Evolutionary conservation across 345 rosid genomes (phyloP).

Genomic region (Populus alba): DNA sequence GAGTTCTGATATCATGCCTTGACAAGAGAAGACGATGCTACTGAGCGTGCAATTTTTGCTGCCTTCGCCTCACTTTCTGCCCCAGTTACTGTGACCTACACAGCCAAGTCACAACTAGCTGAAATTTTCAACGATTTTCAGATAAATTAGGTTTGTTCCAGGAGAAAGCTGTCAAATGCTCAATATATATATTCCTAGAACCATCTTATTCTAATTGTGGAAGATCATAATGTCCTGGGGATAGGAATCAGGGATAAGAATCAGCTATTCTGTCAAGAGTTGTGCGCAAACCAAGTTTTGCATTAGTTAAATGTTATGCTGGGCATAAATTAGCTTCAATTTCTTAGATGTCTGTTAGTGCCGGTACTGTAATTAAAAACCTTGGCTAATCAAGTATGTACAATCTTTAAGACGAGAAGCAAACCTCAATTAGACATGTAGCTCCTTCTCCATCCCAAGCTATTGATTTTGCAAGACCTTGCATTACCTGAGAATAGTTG

Average conservation of each 20-base stretch:
- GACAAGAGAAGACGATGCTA: constrained; percentile 92
- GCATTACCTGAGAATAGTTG: constrained; percentile 68
- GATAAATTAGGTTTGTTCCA: not conserved
- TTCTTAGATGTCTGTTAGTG: too few species aligned
- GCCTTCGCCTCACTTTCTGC: constrained; percentile 70
- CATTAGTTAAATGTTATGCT: not conserved
- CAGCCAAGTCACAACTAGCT: not conserved
- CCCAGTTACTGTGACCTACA: constrained; percentile 68
- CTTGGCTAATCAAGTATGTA: constrained; percentile 1
- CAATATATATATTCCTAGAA: not conserved
- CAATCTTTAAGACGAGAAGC: constrained; percentile 8
- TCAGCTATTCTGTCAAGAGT: not conserved
- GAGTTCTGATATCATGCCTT: constrained; percentile 48
- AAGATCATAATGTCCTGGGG: not conserved
- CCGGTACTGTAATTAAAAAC: not conserved
- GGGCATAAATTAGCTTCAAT: not conserved
- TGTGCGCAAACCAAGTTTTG: not conserved
- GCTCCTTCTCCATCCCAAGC: constrained; percentile 99
- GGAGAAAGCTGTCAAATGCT: not conserved
- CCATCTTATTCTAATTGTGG: not conserved
- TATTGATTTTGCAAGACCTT: constrained; percentile 95
- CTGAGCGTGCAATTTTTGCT: constrained; percentile 85
- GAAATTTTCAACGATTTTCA: not conserved
- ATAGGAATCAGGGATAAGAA: not conserved
- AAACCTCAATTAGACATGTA: constrained; percentile 89